These are phyloP conservation scores for Ceratocystis harringtonii DNA, from an alignment of 2,329 filamentous ascomycete species.

Conservation along the genomic window DNA sequence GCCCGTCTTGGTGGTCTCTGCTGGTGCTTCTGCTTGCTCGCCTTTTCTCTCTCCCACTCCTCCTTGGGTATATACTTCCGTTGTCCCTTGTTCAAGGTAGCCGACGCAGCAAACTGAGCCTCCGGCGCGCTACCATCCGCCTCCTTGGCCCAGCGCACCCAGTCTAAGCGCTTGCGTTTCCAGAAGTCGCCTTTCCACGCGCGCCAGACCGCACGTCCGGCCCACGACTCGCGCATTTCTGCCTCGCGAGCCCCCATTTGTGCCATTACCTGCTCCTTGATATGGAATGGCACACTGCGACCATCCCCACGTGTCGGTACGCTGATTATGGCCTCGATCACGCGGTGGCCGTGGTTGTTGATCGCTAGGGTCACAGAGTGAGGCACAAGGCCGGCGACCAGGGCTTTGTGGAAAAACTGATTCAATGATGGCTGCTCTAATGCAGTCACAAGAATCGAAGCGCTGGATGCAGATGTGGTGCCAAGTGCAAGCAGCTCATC, in stretches of 20 bases:
- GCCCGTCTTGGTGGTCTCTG: slow-evolving; percentile 10
- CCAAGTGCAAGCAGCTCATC: slow-evolving; percentile 50
- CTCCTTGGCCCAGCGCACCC: slow-evolving; percentile 43
- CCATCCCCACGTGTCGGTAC: slow-evolving; percentile 35
- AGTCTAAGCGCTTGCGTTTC: slow-evolving; percentile 37
- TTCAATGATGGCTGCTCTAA: slow-evolving; percentile 34
- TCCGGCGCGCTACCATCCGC: slow-evolving; percentile 13
- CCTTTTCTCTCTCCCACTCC: slow-evolving; percentile 15
- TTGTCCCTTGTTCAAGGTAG: slow-evolving; percentile 7
- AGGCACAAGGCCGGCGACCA: slow-evolving; percentile 34
- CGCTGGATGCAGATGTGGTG: slow-evolving; percentile 35
- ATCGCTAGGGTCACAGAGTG: slow-evolving; percentile 32
- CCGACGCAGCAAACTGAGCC: slow-evolving; percentile 9
- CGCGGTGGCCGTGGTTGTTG: slow-evolving; percentile 37
- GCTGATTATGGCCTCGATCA: slow-evolving; percentile 35
- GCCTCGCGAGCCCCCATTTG: slow-evolving; percentile 34
- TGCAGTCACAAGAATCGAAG: slow-evolving; percentile 36
- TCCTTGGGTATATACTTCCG: slow-evolving; percentile 15
- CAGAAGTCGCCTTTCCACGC: slow-evolving; percentile 44
- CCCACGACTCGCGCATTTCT: slow-evolving; percentile 37
- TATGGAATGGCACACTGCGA: slow-evolving; percentile 37
- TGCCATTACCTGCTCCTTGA: slow-evolving; percentile 41
- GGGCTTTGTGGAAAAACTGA: slow-evolving; percentile 40
- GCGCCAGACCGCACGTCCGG: slow-evolving; percentile 42
- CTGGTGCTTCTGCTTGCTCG: slow-evolving; percentile 8